A percentile compares a stretch with the other conserved stretches of the same genome.
phyloP scores from a whole-genome alignment of 768 basidiomycete species.

The Symmetrospora coprosmae region DNA sequence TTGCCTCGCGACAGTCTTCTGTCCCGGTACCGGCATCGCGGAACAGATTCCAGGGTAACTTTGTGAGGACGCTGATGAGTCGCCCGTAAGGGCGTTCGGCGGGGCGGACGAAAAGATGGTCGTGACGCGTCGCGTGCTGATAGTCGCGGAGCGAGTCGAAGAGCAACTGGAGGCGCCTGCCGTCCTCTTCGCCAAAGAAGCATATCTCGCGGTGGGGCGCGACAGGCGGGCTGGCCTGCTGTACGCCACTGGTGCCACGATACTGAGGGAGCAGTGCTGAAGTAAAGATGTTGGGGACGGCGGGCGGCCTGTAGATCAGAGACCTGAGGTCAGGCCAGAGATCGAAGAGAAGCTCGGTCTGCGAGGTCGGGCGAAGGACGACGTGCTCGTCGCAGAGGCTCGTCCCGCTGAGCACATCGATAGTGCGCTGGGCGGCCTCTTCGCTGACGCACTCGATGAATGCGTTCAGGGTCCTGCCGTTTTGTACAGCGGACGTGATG shows the following conservation, averaged over 20 bases:
- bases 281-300: background rate
- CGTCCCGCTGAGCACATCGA: background rate
- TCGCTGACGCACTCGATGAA: constrained; percentile 9
- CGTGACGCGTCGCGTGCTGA: background rate
- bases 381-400: background rate
- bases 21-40: background rate
- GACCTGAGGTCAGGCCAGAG: background rate
- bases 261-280: background rate
- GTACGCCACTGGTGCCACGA: background rate
- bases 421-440: background rate
- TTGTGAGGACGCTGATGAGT: constrained; percentile 4
- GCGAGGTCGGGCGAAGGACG: background rate
- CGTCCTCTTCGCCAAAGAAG: background rate
- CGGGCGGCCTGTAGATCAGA: background rate
- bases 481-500: background rate
- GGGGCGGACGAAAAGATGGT: background rate
- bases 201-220: no score
- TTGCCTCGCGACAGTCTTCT: no score
- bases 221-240: background rate
- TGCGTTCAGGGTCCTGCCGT: constrained; percentile 4
- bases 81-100: constrained; percentile 6
- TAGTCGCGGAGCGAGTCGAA: background rate
- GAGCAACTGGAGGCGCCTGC: background rate
- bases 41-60: background rate
- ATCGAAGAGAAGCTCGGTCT: constrained; percentile 7